Evolutionary conservation across 2,329 filamentous ascomycete genomes (phyloP).

Genomic region (Nigrospora oryzae): DNA sequence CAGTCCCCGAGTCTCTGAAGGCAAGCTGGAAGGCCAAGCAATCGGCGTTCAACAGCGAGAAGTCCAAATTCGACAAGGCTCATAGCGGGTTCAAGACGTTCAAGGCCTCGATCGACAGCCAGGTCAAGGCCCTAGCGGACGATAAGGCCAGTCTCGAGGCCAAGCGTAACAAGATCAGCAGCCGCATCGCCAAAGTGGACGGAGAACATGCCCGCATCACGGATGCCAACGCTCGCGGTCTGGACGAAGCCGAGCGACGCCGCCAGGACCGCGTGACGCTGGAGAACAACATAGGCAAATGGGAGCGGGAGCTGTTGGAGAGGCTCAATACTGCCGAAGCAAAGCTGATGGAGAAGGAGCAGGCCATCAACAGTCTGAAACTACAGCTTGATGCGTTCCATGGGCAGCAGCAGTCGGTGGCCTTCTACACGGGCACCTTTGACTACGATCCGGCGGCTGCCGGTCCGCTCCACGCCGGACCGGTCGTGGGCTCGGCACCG

Average conservation of each 20-base stretch:
- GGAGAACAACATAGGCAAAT: conserved; percentile 34
- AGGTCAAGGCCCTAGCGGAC: conserved; percentile 53
- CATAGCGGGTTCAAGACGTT: conserved; percentile 45
- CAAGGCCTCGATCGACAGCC: conserved; percentile 54
- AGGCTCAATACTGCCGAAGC: conserved; percentile 27
- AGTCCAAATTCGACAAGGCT: conserved; percentile 50
- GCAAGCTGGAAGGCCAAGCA: conserved; percentile 48
- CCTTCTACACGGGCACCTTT: conserved; percentile 21
- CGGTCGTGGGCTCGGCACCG: conserved; percentile 6
- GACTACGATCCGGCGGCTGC: conserved; percentile 17
- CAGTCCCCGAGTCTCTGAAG: conserved; percentile 53
- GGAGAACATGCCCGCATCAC: conserved; percentile 63
- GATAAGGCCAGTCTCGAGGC: conserved; percentile 56
- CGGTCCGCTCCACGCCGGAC: conserved; percentile 5
- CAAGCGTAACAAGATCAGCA: conserved; percentile 64
- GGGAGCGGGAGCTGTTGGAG: conserved; percentile 34
- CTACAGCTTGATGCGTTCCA: conserved; percentile 28
- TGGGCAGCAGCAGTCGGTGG: conserved; percentile 19
- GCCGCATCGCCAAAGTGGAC: conserved; percentile 63
- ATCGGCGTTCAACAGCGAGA: conserved; percentile 43
- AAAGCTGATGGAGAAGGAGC: conserved; percentile 28
- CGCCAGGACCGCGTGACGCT: conserved; percentile 40
- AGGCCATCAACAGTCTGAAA: conserved; percentile 28
- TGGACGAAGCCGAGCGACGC: conserved; percentile 54
- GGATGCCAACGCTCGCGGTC: conserved; percentile 57